Percentiles rank a stretch among this genome's conserved stretches.
These are phyloP conservation scores for Dactylonectria estremocensis DNA, from an alignment of 2,329 filamentous ascomycete genomes.

Conservation along the genomic window DNA sequence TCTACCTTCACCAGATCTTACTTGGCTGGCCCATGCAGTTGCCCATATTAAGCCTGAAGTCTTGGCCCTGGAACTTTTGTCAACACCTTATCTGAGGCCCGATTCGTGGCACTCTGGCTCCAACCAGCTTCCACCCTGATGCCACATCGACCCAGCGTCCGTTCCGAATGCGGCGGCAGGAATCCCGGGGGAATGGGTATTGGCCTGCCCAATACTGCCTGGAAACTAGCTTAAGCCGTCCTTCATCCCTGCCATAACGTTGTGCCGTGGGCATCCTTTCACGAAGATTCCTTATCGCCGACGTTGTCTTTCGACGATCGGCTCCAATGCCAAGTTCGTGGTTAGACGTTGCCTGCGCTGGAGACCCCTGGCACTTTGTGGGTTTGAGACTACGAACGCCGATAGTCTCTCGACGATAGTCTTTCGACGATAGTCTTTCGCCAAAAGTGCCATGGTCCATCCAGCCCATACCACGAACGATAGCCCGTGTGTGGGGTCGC, in stretches of 20 bases:
- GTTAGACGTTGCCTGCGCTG: neutral
- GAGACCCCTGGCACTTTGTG: neutral
- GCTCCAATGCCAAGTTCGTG: neutral
- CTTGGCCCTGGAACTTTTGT: neutral
- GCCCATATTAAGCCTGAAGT: neutral
- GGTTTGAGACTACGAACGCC: neutral
- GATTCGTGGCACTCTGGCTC: neutral
- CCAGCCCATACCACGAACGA: too few relatives aligned
- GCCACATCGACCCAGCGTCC: neutral
- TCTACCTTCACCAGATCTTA: neutral
- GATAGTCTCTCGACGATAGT: too few relatives aligned
- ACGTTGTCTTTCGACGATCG: neutral
- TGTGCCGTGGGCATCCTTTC: neutral
- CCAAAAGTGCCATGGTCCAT: neutral
- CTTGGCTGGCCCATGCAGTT: neutral
- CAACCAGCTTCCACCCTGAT: neutral
- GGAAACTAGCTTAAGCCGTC: neutral
- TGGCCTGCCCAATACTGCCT: neutral
- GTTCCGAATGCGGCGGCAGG: neutral
- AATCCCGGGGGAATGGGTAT: neutral
- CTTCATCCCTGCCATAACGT: neutral
- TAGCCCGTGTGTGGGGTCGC: neutral
- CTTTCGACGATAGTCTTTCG: too few relatives aligned
- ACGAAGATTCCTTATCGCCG: neutral
- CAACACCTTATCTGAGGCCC: slow-evolving; percentile 3